Conservation (phyloP, 1,284 basidiomycete genomes). For the Moesziomyces globuligerus region DNA sequence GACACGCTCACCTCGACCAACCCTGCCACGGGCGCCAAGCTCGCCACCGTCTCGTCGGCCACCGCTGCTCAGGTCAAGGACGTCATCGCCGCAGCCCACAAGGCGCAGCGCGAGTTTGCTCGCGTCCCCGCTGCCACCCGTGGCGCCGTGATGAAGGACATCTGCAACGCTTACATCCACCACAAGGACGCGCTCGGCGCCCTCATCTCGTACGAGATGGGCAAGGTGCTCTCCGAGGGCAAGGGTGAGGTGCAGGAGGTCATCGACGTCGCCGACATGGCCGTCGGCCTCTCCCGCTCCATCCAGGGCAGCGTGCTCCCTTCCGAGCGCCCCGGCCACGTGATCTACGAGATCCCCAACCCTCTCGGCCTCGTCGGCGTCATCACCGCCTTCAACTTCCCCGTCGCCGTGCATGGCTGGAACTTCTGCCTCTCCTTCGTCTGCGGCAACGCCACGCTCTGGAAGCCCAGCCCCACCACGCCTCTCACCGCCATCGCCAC, state of each 20-base stretch:
- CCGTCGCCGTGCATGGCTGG: constrained; percentile 78
- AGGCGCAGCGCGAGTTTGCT: constrained; percentile 79
- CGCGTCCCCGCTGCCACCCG: constrained; percentile 84
- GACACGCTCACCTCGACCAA: constrained; percentile 41
- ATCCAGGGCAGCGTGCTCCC: constrained; percentile 73
- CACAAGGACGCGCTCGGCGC: constrained; percentile 86
- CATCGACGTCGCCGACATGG: constrained; percentile 86
- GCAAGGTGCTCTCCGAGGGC: constrained; percentile 90
- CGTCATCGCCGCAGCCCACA: constrained; percentile 75
- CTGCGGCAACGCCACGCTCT: constrained; percentile 90
- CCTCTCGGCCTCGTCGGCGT: constrained; percentile 92
- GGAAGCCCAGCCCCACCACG: constrained; percentile 92
- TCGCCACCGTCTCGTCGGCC: constrained; percentile 70
- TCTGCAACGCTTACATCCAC: constrained; percentile 80
- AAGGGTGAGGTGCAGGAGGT: constrained; percentile 94
- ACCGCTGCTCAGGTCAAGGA: constrained; percentile 76
- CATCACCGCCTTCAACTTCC: constrained; percentile 91
- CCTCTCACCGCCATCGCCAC: constrained; percentile 84
- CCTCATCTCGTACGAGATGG: constrained; percentile 79
- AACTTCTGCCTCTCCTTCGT: constrained; percentile 88
- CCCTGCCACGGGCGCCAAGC: constrained; percentile 52
- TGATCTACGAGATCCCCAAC: constrained; percentile 74
- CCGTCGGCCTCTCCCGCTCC: constrained; percentile 85
- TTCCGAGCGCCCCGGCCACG: constrained; percentile 52
- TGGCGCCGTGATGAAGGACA: constrained; percentile 87